A percentile compares a stretch with the other conserved stretches of the same genome.
These are phyloP conservation scores for Neospermospora avenae DNA, from an alignment of 2,329 filamentous ascomycete species.

Conservation along the genomic window DNA sequence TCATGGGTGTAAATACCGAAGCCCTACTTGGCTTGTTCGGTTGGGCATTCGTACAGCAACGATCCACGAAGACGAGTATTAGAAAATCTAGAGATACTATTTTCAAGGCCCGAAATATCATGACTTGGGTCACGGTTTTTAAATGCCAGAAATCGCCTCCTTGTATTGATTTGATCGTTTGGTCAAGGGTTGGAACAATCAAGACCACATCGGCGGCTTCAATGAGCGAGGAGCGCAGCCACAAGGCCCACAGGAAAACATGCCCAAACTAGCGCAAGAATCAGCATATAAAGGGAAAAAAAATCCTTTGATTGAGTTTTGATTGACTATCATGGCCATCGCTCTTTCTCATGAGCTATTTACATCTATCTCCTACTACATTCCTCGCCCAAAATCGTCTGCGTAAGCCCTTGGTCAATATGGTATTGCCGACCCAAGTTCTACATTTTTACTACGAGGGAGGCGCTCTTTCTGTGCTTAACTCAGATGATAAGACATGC, in stretches of 20 bases:
- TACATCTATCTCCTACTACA: not conserved
- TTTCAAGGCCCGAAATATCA: not conserved
- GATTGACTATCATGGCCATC: not conserved
- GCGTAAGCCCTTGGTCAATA: not conserved
- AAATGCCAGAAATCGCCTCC: not conserved
- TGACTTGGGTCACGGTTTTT: not conserved
- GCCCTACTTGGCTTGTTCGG: not conserved
- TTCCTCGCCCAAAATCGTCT: not conserved
- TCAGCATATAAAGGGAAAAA: not conserved
- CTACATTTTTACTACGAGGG: slow-evolving; percentile 6
- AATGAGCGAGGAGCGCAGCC: not conserved
- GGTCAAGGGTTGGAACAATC: not conserved
- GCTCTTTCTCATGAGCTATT: not conserved
- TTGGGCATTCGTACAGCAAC: not conserved
- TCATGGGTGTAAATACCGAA: too few species aligned
- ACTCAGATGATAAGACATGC: slow-evolving; percentile 3
- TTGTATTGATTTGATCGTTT: not conserved
- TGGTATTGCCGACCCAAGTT: not conserved
- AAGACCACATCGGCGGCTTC: not conserved
- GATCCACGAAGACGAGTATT: not conserved
- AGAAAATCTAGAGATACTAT: too few species aligned
- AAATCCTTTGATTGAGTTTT: not conserved
- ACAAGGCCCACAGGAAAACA: not conserved
- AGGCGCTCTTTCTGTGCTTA: not conserved
- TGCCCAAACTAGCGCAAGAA: not conserved